phyloP scores from a whole-genome alignment of 306 rosid genomes.

The Abrus precatorius region DNA sequence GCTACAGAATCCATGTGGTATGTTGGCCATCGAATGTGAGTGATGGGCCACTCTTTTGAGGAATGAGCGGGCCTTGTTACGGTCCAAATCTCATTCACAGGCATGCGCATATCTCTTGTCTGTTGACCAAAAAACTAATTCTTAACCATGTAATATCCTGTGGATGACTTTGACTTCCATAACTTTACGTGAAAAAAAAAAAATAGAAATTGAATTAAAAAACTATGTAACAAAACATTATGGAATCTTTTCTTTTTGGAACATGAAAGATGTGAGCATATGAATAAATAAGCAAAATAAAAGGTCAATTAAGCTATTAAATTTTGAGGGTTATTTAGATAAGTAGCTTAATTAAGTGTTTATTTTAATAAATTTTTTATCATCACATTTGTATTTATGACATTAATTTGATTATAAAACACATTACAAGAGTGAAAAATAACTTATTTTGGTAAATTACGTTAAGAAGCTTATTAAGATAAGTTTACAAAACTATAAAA shows the following conservation, averaged over 20 bases:
- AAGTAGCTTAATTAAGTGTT: no score
- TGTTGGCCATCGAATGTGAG: slow-evolving; percentile 15
- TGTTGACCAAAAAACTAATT: neutral
- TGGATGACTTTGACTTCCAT: no score
- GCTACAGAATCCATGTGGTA: slow-evolving; percentile 33
- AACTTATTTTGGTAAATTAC: no score
- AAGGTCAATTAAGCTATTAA: no score
- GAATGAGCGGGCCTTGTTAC: neutral
- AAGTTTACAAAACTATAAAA: no score
- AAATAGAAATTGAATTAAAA: neutral
- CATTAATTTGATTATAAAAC: no score
- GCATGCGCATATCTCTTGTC: neutral
- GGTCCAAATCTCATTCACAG: neutral
- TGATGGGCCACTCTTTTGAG: slow-evolving; percentile 25
- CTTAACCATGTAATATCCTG: neutral
- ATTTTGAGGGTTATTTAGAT: no score
- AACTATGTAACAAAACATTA: neutral
- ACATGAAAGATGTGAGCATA: neutral
- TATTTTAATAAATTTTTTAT: no score
- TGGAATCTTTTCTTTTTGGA: neutral
- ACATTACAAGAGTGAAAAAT: no score
- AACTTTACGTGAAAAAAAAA: no score
- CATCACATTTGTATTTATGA: no score
- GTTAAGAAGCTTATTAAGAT: no score
- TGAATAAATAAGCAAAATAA: neutral